Evolutionary conservation across 2,329 filamentous ascomycete genomes (phyloP).

Genomic region (Leptographium lundbergii): DNA sequence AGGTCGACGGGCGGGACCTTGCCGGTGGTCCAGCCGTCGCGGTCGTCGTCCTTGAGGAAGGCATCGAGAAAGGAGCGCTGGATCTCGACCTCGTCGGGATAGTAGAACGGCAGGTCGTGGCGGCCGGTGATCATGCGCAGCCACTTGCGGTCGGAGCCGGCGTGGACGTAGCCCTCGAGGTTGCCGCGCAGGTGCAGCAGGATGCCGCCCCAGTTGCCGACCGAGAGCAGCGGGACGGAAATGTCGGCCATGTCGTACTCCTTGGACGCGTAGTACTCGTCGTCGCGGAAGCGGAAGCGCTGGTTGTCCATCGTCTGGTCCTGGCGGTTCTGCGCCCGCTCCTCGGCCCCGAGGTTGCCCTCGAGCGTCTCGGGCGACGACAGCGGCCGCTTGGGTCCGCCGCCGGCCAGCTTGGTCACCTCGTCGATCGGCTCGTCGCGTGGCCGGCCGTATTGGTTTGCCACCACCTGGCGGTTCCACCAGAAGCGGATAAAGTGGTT

Average conservation of each 20-base stretch:
- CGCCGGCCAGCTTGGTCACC: constrained; percentile 23
- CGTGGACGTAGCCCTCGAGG: constrained; percentile 49
- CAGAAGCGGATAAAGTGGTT: constrained; percentile 48
- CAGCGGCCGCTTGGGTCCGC: constrained; percentile 6
- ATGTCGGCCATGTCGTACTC: constrained; percentile 55
- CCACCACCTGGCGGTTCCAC: constrained; percentile 55
- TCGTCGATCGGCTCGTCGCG: constrained; percentile 3
- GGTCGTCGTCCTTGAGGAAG: constrained; percentile 56
- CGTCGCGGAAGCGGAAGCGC: constrained; percentile 44
- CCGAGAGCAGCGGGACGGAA: constrained; percentile 51
- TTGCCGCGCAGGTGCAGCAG: constrained; percentile 57
- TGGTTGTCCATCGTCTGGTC: constrained; percentile 35
- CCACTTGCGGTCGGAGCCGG: constrained; percentile 55
- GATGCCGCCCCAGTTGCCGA: constrained; percentile 62
- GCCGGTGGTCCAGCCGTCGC: constrained; percentile 46
- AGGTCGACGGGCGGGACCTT: constrained; percentile 48
- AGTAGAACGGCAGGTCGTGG: constrained; percentile 63
- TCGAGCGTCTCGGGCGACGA: constrained; percentile 36
- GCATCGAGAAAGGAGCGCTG: constrained; percentile 58
- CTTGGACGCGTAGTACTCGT: constrained; percentile 50
- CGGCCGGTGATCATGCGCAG: constrained; percentile 57
- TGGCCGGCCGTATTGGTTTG: constrained; percentile 54
- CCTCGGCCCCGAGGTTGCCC: constrained; percentile 41
- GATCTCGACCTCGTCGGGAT: constrained; percentile 53
- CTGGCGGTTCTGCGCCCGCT: constrained; percentile 32